Conservation (phyloP, 2,329 filamentous ascomycete genomes). For the Simplicillium sp. region DNA sequence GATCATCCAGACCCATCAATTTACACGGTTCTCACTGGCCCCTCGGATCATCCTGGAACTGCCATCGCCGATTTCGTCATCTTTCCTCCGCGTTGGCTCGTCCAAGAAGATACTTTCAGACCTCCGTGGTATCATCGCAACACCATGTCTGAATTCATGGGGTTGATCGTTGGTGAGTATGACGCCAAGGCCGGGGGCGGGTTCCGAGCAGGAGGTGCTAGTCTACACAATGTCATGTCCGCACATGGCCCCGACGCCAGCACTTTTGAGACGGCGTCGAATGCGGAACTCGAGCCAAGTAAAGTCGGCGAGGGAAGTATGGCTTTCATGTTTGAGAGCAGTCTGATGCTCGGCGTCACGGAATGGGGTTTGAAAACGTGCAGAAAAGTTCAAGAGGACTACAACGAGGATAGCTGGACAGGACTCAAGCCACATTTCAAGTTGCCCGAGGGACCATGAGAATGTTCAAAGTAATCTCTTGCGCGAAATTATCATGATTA, state of each 20-base stretch:
- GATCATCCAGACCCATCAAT: slow-evolving; percentile 68
- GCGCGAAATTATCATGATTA: too few species aligned
- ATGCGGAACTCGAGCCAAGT: slow-evolving; percentile 24
- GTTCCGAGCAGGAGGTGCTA: slow-evolving; percentile 30
- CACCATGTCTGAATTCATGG: slow-evolving; percentile 51
- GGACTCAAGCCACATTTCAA: slow-evolving; percentile 44
- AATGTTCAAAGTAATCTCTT: too few species aligned
- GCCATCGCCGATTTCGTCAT: slow-evolving; percentile 56
- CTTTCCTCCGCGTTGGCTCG: slow-evolving; percentile 58
- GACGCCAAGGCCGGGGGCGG: slow-evolving; percentile 16
- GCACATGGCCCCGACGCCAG: slow-evolving; percentile 38
- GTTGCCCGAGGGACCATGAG: too few species aligned
- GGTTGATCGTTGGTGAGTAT: slow-evolving; percentile 39
- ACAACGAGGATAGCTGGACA: slow-evolving; percentile 67
- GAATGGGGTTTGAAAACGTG: slow-evolving; percentile 52
- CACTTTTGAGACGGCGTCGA: slow-evolving; percentile 33
- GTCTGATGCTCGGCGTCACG: slow-evolving; percentile 50
- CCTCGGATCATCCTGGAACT: slow-evolving; percentile 38
- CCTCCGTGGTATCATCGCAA: slow-evolving; percentile 59
- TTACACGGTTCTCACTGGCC: slow-evolving; percentile 56
- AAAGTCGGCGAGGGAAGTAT: slow-evolving; percentile 30
- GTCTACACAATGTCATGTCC: slow-evolving; percentile 47
- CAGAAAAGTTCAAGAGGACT: slow-evolving; percentile 45
- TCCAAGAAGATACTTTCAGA: slow-evolving; percentile 54
- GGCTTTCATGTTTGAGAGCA: slow-evolving; percentile 38